Conservation (phyloP, 192 early-diverging fungal genomes). For the Gaertneriomyces semiglobifer region DNA sequence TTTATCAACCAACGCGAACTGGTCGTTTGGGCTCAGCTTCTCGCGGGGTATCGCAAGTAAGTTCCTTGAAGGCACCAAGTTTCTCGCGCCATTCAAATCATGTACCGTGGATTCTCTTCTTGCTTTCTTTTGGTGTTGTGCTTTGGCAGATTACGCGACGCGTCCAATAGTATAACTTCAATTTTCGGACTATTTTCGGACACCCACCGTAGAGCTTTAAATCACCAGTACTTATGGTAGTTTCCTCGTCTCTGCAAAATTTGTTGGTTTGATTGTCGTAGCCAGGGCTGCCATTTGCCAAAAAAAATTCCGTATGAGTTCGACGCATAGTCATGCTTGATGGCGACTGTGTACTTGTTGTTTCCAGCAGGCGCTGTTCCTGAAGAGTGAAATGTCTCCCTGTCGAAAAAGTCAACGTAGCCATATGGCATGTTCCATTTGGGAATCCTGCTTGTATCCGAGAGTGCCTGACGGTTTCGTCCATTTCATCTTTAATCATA, state of each 20-base stretch:
- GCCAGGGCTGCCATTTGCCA: no score
- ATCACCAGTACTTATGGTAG: background rate
- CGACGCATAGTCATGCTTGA: no score
- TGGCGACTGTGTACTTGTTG: no score
- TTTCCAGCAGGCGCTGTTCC: background rate
- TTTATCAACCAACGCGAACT: conserved; percentile 1
- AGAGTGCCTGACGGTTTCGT: no score
- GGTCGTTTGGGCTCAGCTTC: background rate
- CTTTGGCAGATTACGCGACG: no score
- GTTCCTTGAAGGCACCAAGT: conserved; percentile 4
- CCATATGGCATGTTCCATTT: background rate
- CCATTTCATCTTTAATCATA: no score
- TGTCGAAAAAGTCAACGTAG: background rate
- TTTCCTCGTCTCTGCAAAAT: background rate
- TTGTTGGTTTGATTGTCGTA: background rate
- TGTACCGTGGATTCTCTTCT: conserved; percentile 2
- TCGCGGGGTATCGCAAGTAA: conserved; percentile 1
- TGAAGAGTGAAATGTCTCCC: background rate
- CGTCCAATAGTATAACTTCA: background rate
- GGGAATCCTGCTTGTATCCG: background rate
- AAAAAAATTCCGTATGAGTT: no score
- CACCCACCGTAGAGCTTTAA: background rate
- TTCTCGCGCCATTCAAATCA: conserved; percentile 6
- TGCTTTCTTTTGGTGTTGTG: background rate
- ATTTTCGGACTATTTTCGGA: background rate